phyloP scores from a whole-genome alignment of 805 yeast species.

The Ogataea trehaloabstinens region DNA sequence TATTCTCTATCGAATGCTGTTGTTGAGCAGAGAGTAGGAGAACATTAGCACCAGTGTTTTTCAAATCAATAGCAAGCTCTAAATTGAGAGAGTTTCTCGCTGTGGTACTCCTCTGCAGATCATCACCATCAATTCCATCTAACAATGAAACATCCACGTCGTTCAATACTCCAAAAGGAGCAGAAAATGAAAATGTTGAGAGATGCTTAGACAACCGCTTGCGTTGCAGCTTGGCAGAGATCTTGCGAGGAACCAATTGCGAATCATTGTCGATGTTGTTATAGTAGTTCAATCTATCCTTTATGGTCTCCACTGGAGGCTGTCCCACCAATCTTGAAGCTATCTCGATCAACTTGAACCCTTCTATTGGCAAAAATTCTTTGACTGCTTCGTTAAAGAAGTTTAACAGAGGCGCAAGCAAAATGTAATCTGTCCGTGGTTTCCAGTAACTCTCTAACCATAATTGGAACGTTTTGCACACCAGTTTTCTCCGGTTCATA shows the following conservation, averaged over 20 bases:
- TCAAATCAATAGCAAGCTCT: conserved; percentile 29
- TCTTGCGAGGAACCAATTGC: conserved; percentile 56
- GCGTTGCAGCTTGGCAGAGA: conserved; percentile 35
- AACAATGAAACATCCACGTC: conserved; percentile 32
- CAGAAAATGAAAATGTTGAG: conserved; percentile 21
- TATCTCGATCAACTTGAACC: conserved; percentile 57
- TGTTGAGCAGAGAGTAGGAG: conserved; percentile 37
- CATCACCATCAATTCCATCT: conserved; percentile 34
- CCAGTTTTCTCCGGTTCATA: conserved; percentile 62
- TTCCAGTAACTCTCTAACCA: conserved; percentile 96
- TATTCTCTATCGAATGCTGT: conserved; percentile 43
- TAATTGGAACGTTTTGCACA: conserved; percentile 65
- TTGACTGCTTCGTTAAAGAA: conserved; percentile 78
- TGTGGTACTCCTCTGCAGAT: conserved; percentile 22
- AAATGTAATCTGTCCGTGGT: conserved; percentile 52
- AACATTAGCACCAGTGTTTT: conserved; percentile 21
- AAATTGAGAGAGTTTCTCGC: conserved; percentile 25
- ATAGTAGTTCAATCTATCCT: conserved; percentile 32
- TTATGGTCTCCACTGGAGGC: conserved; percentile 46
- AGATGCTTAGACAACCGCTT: conserved; percentile 29
- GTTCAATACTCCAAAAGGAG: conserved; percentile 18
- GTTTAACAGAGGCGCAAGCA: conserved; percentile 68
- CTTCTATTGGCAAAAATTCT: conserved; percentile 60
- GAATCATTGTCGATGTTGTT: conserved; percentile 33
- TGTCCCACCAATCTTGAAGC: conserved; percentile 58